Evolutionary conservation across 306 rosid genomes (phyloP).

Genomic region (Quillaja saponaria): DNA sequence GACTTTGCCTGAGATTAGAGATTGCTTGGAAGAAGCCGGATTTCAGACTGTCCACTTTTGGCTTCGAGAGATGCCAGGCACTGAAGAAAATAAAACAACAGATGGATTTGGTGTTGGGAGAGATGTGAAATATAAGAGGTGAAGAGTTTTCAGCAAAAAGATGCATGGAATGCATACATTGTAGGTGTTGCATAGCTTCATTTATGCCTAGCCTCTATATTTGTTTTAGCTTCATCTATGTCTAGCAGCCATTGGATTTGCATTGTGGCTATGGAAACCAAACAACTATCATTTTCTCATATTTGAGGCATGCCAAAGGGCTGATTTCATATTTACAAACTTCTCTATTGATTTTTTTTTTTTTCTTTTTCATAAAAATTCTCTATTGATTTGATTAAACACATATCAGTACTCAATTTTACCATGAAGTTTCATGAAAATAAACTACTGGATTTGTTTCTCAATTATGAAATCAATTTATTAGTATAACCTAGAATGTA

Average conservation of each 20-base stretch:
- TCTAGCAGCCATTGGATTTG: slow-evolving; percentile 7
- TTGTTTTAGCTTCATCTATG: slow-evolving; percentile 42
- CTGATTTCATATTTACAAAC: slow-evolving; percentile 7
- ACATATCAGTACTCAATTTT: too few relatives aligned
- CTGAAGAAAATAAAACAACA: slow-evolving; percentile 46
- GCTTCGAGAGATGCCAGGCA: slow-evolving; percentile 80
- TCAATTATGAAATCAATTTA: too few relatives aligned
- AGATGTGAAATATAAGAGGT: slow-evolving; percentile 74
- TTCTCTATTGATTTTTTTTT: neutral
- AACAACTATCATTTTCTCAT: slow-evolving; percentile 4
- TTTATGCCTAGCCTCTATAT: slow-evolving; percentile 10
- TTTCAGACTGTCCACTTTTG: slow-evolving; percentile 77
- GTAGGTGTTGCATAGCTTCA: slow-evolving; percentile 66
- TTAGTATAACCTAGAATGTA: too few relatives aligned
- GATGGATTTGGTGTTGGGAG: slow-evolving; percentile 71
- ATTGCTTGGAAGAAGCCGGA: slow-evolving; percentile 90
- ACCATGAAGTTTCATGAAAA: too few relatives aligned
- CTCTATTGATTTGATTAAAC: neutral
- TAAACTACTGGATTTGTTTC: too few relatives aligned
- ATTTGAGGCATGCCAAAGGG: neutral
- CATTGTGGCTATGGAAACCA: slow-evolving; percentile 10
- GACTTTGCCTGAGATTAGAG: slow-evolving; percentile 92
- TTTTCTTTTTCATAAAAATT: slow-evolving; percentile 18
- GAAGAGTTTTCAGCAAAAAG: slow-evolving; percentile 67
- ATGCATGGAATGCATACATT: slow-evolving; percentile 92